Base-by-base conservation (phyloP, 2,329 filamentous ascomycete genomes). In the Monosporascus sp. region DNA sequence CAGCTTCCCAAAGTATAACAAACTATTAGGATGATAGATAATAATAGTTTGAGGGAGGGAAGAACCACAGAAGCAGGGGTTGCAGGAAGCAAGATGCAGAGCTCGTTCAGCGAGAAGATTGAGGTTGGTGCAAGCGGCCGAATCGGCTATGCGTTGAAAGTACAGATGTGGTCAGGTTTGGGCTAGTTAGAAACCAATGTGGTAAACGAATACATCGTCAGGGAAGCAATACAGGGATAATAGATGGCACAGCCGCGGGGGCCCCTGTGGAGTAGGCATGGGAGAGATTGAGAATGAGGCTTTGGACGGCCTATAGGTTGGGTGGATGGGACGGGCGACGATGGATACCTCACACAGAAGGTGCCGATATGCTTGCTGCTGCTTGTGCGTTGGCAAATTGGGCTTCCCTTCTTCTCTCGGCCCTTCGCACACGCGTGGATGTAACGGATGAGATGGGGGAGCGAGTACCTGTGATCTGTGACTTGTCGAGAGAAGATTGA, bases 211-310 rank as follows among this genome's bases (percentile, higher is more conserved):
- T n/a, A 31, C 43, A 46, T 28, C 40, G 40, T 24, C 7, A 7
- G 31, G 43, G 22, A n/a, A 15, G 18, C 11, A n/a, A 17, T 26
- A 15, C 14, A 31, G 24, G 24, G 22, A 46, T 41, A 50, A 53
- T 41, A 40, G 38, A 28, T 48, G 37, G n/a, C 51, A 45, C 45
- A 31, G 37, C 35, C 18, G 40, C 40, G 31, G 31, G 31, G 9
- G 11, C 2, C 2, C 31, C 11, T 35, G 31, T 35, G 31, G 44
- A 41, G 48, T 41, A 40, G 26, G 53, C 44, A 48, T 41, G 49
- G 41, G 35, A 7, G 35, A 50, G 48, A 17, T 11, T 49, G 48
- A 44, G 44, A 51, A 58, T 63, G 64, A 63, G 63, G 57, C 53
- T 59, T 58, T 58, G 51, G 37, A 41, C 50, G 26, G 53, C 51